Conservation (phyloP, 2,329 filamentous ascomycete species). For the Tolypocladium tropicale region DNA sequence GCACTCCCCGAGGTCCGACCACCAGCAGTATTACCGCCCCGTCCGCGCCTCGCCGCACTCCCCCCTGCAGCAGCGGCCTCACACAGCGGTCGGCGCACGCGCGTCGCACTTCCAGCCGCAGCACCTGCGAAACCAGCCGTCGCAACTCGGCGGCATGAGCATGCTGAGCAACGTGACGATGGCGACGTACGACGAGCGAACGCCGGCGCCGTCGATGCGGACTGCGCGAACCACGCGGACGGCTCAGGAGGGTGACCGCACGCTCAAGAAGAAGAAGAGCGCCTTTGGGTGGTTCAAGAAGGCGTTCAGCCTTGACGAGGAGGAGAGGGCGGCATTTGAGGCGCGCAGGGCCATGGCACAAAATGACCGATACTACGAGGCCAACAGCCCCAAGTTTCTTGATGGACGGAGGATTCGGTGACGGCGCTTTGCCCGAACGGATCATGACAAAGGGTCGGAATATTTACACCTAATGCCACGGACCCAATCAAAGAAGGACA, state of each 20-base stretch:
- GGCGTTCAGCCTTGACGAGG: constrained; percentile 54
- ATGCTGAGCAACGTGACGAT: constrained; percentile 45
- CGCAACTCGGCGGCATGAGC: constrained; percentile 43
- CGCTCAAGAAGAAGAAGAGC: constrained; percentile 56
- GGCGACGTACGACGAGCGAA: constrained; percentile 29
- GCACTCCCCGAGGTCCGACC: constrained; percentile 24
- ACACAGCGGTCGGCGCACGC: constrained; percentile 33
- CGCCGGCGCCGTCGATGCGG: constrained; percentile 14
- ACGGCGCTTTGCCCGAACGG: constrained; percentile 4
- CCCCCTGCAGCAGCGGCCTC: constrained; percentile 49
- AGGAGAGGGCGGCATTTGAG: constrained; percentile 51
- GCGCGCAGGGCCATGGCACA: constrained; percentile 37
- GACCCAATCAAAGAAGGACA: not conserved
- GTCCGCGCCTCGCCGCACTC: constrained; percentile 54
- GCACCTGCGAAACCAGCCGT: constrained; percentile 39
- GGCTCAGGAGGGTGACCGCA: constrained; percentile 21
- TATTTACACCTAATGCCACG: not conserved
- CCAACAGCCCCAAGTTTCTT: constrained; percentile 40
- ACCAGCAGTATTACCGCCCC: constrained; percentile 47
- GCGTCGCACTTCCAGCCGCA: constrained; percentile 19
- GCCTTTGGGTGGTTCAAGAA: constrained; percentile 61
- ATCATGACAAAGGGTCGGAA: not conserved
- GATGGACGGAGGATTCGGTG: constrained; percentile 40
- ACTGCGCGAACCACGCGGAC: not conserved
- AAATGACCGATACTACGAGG: constrained; percentile 38